Base-by-base conservation (phyloP, 768 basidiomycete genomes). In the Neoboletus brunneissimus region DNA sequence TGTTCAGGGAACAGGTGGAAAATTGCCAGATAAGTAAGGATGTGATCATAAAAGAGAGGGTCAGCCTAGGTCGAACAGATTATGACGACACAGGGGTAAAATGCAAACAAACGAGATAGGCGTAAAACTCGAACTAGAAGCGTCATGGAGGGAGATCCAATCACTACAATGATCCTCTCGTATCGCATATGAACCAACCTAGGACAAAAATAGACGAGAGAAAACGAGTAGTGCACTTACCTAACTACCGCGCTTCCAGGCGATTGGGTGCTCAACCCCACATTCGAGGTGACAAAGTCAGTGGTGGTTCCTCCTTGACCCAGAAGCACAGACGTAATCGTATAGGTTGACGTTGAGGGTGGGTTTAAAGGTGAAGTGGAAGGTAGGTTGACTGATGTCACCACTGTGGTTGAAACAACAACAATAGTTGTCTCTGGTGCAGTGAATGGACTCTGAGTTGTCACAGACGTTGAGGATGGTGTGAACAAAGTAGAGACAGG, bases 201-300 rank as follows among this genome's bases (percentile, higher is more conserved):
- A 5, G 51, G 34, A 32, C 51, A 20, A 50, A 46, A 49, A 54
- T 34, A 32, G 37, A 42, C 4, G 38, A 29, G 16, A 40, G 29
- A 38, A 55, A 48, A 42, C n/a, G 29, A 49, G n/a, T 5, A 34
- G 9, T 11, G 7, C 22, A 46, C 71, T 49, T 47, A 71, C 70
- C 64, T 43, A 32, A 44, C 47, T 12, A 59, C 18, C 0, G 40
- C 15, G 2, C 23, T 52, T 40, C 42, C 53, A 18, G 62, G 53
- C 29, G 35, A 10, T 37, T 62, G 43, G 0, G 70, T 71, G 32
- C 69, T 73, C 42, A 73, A 58, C 20, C 56, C 64, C 9, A 46
- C 34, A 23, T 58, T 67, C 11, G 67, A 57, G 15, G 66, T 60
- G 37, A 67, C 47, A 34, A 62, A 59, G 8, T 55, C 47, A 8